Percentiles rank a stretch among this genome's conserved stretches.
These are phyloP conservation scores for Lasiosphaeria hispida DNA, from an alignment of 495 filamentous ascomycete species.

Conservation along the genomic window DNA sequence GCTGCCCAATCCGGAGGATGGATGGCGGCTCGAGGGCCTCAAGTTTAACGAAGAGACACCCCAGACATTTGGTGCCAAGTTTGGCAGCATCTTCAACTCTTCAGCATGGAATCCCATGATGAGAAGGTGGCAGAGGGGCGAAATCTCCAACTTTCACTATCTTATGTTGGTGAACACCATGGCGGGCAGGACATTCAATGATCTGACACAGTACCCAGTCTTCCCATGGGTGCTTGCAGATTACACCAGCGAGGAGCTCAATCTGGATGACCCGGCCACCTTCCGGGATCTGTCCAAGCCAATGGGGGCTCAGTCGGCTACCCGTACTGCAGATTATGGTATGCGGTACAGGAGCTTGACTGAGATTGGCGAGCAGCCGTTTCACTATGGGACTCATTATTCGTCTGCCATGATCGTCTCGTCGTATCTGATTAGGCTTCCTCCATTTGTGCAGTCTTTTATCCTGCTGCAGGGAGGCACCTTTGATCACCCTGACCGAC, in stretches of 20 bases:
- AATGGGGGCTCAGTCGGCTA: conserved; percentile 87
- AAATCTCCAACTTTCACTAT: conserved; percentile 98
- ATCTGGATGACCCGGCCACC: conserved; percentile 74
- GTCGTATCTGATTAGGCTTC: conserved; percentile 90
- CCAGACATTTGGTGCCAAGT: conserved; percentile 81
- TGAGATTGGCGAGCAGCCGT: conserved; percentile 87
- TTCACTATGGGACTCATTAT: conserved; percentile 98
- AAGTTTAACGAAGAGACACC: conserved; percentile 77
- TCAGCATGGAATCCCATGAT: conserved; percentile 75
- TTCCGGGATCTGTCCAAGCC: conserved; percentile 93
- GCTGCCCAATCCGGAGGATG: conserved; percentile 61
- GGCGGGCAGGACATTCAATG: conserved; percentile 95
- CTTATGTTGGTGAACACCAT: conserved; percentile 98
- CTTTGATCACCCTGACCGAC: conserved; percentile 91
- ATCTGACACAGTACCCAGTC: conserved; percentile 95
- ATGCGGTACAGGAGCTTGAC: conserved; percentile 84
- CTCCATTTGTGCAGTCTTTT: conserved; percentile 95
- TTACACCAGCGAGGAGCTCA: conserved; percentile 93
- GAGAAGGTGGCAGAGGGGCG: conserved; percentile 85
- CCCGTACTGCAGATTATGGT: conserved; percentile 71
- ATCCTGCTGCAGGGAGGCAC: conserved; percentile 95
- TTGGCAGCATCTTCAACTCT: conserved; percentile 90
- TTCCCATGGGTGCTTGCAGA: conserved; percentile 97
- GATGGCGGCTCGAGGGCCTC: conserved; percentile 84
- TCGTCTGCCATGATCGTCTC: conserved; percentile 98